phyloP scores from a whole-genome alignment of 73 alveolate genomes.

The Paramecium caudatum region DNA sequence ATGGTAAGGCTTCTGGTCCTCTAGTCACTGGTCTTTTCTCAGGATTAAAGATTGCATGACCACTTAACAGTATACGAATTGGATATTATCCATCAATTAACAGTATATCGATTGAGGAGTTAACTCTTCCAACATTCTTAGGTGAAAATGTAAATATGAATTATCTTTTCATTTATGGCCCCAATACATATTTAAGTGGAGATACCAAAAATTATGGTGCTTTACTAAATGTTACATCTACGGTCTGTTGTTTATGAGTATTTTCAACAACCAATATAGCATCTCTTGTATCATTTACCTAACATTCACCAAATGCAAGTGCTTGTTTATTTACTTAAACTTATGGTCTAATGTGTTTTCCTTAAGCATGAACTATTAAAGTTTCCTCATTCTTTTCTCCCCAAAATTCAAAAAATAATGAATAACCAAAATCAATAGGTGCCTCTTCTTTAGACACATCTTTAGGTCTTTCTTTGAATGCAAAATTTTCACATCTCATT shows the following conservation, averaged over 20 bases:
- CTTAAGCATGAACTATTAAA: slow-evolving; percentile 44
- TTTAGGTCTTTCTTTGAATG: slow-evolving; percentile 12
- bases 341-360: slow-evolving; percentile 65
- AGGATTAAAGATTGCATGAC: slow-evolving; percentile 65
- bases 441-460: slow-evolving; percentile 28
- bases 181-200: slow-evolving; percentile 41
- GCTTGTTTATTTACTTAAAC: slow-evolving; percentile 68
- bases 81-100: slow-evolving; percentile 58
- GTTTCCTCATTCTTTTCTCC: slow-evolving; percentile 71
- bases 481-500: slow-evolving; percentile 37
- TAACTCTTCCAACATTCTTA: slow-evolving; percentile 71
- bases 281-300: slow-evolving; percentile 67
- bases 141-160: slow-evolving; percentile 71
- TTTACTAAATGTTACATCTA: slow-evolving; percentile 63
- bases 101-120: slow-evolving; percentile 33
- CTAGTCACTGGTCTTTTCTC: slow-evolving; percentile 70
- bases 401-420: slow-evolving; percentile 69
- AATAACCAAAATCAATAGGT: slow-evolving; percentile 67
- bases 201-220: slow-evolving; percentile 68
- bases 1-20: slow-evolving; percentile 77
- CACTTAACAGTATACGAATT: slow-evolving; percentile 37
- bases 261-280: slow-evolving; percentile 70
- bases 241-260: slow-evolving; percentile 50
- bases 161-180: slow-evolving; percentile 40
- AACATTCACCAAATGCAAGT: slow-evolving; percentile 72